Evolutionary conservation across 2,329 filamentous ascomycete species (phyloP).

Genomic region (Trichophyton verrucosum): DNA sequence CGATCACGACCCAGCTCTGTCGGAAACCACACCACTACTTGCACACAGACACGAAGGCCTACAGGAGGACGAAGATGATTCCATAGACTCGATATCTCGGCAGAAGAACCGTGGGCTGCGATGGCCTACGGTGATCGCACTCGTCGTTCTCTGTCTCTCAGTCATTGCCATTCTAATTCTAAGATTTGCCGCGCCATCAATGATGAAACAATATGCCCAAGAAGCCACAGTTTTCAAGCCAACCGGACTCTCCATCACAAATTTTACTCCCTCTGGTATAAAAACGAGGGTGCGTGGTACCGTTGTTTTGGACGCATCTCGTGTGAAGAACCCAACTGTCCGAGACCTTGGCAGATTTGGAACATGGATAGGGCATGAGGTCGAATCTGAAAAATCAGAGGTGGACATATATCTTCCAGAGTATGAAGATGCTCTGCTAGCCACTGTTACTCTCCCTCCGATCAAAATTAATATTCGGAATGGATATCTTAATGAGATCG

Average conservation of each 20-base stretch:
- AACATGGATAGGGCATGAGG: slow-evolving; percentile 66
- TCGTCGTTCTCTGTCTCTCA: slow-evolving; percentile 50
- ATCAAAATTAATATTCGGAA: slow-evolving; percentile 66
- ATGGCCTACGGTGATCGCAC: slow-evolving; percentile 70
- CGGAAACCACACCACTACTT: slow-evolving; percentile 34
- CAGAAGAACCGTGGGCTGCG: slow-evolving; percentile 29
- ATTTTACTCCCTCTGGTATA: slow-evolving; percentile 67
- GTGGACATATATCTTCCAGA: slow-evolving; percentile 72
- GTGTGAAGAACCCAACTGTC: slow-evolving; percentile 58
- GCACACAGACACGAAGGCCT: slow-evolving; percentile 23
- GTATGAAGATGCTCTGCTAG: slow-evolving; percentile 64
- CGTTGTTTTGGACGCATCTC: slow-evolving; percentile 65
- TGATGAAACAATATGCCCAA: slow-evolving; percentile 75
- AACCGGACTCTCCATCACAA: slow-evolving; percentile 71
- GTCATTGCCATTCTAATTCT: slow-evolving; percentile 59
- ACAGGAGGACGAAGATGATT: not conserved
- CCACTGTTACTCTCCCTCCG: slow-evolving; percentile 62
- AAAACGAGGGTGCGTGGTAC: slow-evolving; percentile 68
- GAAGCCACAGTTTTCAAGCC: slow-evolving; percentile 71
- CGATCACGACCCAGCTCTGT: slow-evolving; percentile 9
- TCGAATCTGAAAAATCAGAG: slow-evolving; percentile 60
- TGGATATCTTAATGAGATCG: slow-evolving; percentile 61
- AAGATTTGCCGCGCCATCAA: slow-evolving; percentile 68
- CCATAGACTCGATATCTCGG: not conserved
- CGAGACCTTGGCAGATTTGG: slow-evolving; percentile 63